Evolutionary conservation across 495 filamentous ascomycete genomes (phyloP).

Genomic region (Penicillium taxi): DNA sequence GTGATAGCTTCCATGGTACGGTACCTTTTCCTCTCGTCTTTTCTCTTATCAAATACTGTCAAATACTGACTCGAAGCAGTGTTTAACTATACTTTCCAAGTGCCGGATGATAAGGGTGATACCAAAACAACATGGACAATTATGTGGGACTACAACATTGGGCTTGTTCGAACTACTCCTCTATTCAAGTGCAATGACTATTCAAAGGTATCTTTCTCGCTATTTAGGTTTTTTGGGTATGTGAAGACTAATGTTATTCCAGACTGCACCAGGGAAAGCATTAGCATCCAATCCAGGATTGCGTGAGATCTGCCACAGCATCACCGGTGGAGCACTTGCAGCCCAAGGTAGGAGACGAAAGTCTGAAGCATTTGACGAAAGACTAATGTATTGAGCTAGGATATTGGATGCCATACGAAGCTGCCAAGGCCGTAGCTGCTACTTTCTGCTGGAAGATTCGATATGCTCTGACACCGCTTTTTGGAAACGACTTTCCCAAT

Average conservation of each 20-base stretch:
- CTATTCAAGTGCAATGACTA: conserved; percentile 88
- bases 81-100: conserved; percentile 82
- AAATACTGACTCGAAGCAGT: conserved; percentile 43
- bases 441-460: conserved; percentile 86
- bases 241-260: not conserved
- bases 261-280: conserved; percentile 82
- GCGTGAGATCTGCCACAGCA: conserved; percentile 79
- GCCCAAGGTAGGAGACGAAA: conserved; percentile 64
- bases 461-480: conserved; percentile 76
- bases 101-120: conserved; percentile 54
- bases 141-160: conserved; percentile 96
- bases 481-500: conserved; percentile 69
- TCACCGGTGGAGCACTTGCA: conserved; percentile 81
- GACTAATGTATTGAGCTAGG: conserved; percentile 45
- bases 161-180: conserved; percentile 88
- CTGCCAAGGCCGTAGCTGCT: conserved; percentile 72
- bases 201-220: conserved; percentile 59
- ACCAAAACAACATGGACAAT: no score
- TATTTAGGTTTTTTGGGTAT: no score
- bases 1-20: conserved; percentile 82
- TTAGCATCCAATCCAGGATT: conserved; percentile 72
- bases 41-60: not conserved
- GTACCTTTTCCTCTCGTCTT: conserved; percentile 43
- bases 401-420: conserved; percentile 92
- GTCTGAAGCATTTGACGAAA: not conserved